Base-by-base conservation (phyloP, 768 basidiomycete species). In the Suillus hirtellus region DNA sequence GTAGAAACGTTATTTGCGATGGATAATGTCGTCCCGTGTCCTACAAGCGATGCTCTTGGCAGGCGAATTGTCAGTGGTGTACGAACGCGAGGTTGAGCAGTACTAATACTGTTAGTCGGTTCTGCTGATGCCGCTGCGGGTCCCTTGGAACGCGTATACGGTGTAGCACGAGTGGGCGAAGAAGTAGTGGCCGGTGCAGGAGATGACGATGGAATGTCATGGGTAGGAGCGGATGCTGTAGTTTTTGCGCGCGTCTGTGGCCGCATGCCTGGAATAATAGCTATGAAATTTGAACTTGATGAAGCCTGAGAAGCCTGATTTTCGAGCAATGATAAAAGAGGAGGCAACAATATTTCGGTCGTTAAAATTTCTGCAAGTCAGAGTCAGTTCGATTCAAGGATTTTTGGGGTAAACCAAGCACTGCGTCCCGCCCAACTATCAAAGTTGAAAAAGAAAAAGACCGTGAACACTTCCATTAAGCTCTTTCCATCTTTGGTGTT, bases 401-500 rank as follows among this genome's bases (percentile, higher is more conserved):
- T 19, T 19, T 31, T 54, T 35, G 34, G 34, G 11, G 37, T 3
- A 6, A 21, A 37, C n/a, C 3, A 35, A 35, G 35, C 4, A 37
- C 54, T 37, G 35, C 8, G 52, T n/a, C 19, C 19, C 50, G 9
- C 49, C 15, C 4, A 34, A 9, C 37, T 37, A 38, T 56, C 37
- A 24, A 56, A 17, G 55, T 56, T 56, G 21, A 24, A 40, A 24
- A 56, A 27, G 24, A 56, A 56, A 40, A 52, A 49, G 10, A 53
- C 31, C 31, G 52, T 53, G 52, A 53, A 53, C 52, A 34, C 31
- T 34, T 53, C 31, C 19, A 1, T 53, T 34, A 11, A 53, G 11
- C 38, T 40, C 37, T 5, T 56, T 56, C 55, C 55, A 56, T 56
- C 24, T 56, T 56, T 40, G 55, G 55, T 40, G 31, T 53, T 53